A percentile compares a stretch with the other conserved stretches of the same genome.
Conservation (phyloP, 257 asterid genomes). For the Anisodus acutangulus region DNA sequence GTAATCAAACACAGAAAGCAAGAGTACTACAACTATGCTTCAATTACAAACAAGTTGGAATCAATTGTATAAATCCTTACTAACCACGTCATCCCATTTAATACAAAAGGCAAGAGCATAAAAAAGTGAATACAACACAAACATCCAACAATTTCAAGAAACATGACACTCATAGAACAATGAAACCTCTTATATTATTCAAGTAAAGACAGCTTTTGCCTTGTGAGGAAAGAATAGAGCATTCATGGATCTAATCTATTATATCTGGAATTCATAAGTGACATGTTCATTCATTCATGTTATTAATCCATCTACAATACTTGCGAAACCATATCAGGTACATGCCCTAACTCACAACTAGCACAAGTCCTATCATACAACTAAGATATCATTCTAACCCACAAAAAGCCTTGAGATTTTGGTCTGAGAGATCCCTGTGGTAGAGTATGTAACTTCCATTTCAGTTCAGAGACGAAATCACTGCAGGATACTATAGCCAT, state of each 20-base stretch:
- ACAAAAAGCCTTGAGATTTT: background rate
- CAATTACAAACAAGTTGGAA: background rate
- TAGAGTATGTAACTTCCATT: background rate
- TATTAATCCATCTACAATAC: background rate
- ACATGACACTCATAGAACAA: background rate
- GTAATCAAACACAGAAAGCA: no score
- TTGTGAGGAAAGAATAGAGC: background rate
- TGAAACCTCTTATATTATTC: background rate
- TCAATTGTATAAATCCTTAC: background rate
- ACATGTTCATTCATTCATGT: background rate
- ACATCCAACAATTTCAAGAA: background rate
- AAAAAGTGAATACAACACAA: background rate
- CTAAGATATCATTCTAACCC: background rate
- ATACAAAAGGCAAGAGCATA: background rate
- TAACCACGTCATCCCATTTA: background rate
- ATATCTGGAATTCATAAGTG: conserved; percentile 12
- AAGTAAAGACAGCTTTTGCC: conserved; percentile 12
- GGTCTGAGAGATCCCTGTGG: background rate
- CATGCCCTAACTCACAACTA: background rate
- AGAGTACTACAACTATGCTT: background rate
- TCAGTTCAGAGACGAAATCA: background rate
- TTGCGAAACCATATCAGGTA: background rate
- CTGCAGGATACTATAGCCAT: background rate
- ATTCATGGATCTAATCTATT: background rate
- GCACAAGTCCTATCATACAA: conserved; percentile 19